Evolutionary conservation across 306 rosid species (phyloP).

Genomic region (Vachellia collinsii): DNA sequence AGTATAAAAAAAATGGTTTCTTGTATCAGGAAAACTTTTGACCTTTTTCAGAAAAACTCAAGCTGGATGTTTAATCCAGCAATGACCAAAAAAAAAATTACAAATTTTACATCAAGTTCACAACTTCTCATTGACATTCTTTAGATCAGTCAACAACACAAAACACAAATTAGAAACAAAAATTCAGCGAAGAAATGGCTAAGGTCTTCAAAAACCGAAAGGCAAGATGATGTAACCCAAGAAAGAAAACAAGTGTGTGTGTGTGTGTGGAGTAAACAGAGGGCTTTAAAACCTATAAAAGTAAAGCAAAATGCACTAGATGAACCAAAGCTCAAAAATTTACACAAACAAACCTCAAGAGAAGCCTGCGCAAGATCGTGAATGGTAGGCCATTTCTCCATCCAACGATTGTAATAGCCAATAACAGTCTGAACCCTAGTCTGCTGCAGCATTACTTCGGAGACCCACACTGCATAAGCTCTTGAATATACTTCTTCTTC

Average conservation of each 20-base stretch:
- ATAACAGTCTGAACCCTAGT: constrained; percentile 90
- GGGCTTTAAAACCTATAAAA: background rate
- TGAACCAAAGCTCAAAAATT: constrained; percentile 7
- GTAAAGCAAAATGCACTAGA: background rate
- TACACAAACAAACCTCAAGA: constrained; percentile 56
- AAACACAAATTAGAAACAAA: background rate
- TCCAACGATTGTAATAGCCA: constrained; percentile 76
- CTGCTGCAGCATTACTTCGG: constrained; percentile 90
- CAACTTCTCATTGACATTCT: background rate
- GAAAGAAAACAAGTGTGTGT: background rate
- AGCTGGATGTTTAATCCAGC: too few relatives aligned
- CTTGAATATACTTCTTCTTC: constrained; percentile 43
- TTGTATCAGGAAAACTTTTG: background rate
- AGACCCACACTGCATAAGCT: constrained; percentile 90
- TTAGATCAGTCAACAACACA: background rate
- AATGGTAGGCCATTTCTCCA: constrained; percentile 84
- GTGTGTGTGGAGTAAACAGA: too few relatives aligned
- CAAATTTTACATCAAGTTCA: background rate
- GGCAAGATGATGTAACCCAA: background rate
- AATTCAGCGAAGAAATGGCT: background rate
- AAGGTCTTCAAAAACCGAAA: background rate
- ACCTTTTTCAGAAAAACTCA: background rate
- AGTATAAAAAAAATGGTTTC: background rate
- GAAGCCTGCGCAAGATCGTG: constrained; percentile 74
- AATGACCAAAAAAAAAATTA: too few relatives aligned